A percentile compares a stretch with the other conserved stretches of the same genome.
Evolutionary conservation across 495 filamentous ascomycete species (phyloP).

Genomic region (Bacidia rubella): DNA sequence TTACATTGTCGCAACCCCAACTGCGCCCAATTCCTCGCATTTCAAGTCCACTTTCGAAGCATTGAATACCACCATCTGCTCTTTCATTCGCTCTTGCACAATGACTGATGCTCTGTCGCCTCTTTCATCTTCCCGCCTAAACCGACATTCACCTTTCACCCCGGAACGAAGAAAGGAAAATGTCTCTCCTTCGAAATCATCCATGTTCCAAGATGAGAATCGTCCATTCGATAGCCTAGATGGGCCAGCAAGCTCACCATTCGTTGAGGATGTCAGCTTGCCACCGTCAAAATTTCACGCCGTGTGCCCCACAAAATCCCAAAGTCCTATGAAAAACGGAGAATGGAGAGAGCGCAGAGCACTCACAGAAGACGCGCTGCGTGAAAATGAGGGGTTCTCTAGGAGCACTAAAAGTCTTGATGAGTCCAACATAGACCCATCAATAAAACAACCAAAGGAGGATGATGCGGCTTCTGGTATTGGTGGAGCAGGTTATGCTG

Average conservation of each 20-base stretch:
- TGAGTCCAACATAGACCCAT: slow-evolving; percentile 12
- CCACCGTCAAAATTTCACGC: slow-evolving; percentile 3
- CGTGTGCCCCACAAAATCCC: slow-evolving; percentile 3
- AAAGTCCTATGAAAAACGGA: slow-evolving; percentile 7
- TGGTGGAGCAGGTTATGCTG: slow-evolving; percentile 12
- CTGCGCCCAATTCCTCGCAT: no score
- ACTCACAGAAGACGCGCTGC: slow-evolving; percentile 19
- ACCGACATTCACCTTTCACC: slow-evolving; percentile 16
- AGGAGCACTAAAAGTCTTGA: slow-evolving; percentile 19
- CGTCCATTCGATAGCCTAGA: slow-evolving; percentile 8
- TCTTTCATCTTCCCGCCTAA: slow-evolving; percentile 31
- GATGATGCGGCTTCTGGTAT: slow-evolving; percentile 10
- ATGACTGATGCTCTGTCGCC: slow-evolving; percentile 37
- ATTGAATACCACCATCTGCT: no score
- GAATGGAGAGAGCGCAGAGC: slow-evolving; percentile 1
- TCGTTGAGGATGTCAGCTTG: slow-evolving; percentile 16
- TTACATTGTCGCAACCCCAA: no score
- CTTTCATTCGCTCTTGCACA: background rate
- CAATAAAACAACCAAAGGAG: slow-evolving; percentile 18
- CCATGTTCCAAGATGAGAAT: slow-evolving; percentile 13
- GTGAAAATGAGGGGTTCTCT: slow-evolving; percentile 25
- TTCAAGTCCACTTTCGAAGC: no score
- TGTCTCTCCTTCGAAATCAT: slow-evolving; percentile 2
- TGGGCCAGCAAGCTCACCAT: slow-evolving; percentile 23
- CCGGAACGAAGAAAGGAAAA: slow-evolving; percentile 1